Conservation (phyloP, 1,284 basidiomycete species). For the Malassezia dermatis region DNA sequence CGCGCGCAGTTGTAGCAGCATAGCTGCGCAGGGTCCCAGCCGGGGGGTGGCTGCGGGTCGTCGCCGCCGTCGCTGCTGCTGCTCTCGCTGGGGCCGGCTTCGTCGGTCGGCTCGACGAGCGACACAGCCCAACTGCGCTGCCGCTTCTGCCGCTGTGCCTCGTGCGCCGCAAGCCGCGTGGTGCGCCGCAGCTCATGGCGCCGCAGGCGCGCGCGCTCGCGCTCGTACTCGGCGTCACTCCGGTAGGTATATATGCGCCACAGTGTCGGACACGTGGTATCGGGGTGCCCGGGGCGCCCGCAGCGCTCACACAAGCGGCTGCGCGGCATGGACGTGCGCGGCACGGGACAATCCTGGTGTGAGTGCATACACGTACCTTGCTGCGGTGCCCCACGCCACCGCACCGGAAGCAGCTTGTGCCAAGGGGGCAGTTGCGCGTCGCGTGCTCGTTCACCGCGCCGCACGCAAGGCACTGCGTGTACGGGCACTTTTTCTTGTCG, state of each 20-base stretch:
- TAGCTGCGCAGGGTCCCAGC: slow-evolving; percentile 36
- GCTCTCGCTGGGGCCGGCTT: slow-evolving; percentile 12
- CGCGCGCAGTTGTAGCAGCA: slow-evolving; percentile 84
- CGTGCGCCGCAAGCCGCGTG: background rate
- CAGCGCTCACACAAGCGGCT: slow-evolving; percentile 62
- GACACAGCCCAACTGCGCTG: slow-evolving; percentile 6
- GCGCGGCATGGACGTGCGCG: slow-evolving; percentile 3
- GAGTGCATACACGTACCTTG: slow-evolving; percentile 51
- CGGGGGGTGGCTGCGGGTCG: slow-evolving; percentile 9
- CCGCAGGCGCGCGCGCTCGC: slow-evolving; percentile 17
- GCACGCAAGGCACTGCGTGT: slow-evolving; percentile 67
- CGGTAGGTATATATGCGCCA: slow-evolving; percentile 80
- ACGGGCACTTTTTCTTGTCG: slow-evolving; percentile 17
- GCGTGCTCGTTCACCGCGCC: slow-evolving; percentile 74
- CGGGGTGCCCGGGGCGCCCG: slow-evolving; percentile 60
- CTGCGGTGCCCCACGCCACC: slow-evolving; percentile 76
- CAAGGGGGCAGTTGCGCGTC: slow-evolving; percentile 70
- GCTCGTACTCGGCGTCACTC: slow-evolving; percentile 54
- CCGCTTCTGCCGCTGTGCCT: slow-evolving; percentile 4
- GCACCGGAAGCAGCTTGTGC: slow-evolving; percentile 70
- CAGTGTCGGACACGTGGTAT: slow-evolving; percentile 69
- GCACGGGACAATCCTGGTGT: slow-evolving; percentile 59
- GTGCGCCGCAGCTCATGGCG: slow-evolving; percentile 11
- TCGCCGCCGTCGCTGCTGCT: slow-evolving; percentile 12
- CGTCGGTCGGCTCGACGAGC: slow-evolving; percentile 7